Evolutionary conservation across 192 early-diverging fungal genomes (phyloP), one percentile per base, ranked within the genome.

Genomic region (Coemansia sp.): DNA sequence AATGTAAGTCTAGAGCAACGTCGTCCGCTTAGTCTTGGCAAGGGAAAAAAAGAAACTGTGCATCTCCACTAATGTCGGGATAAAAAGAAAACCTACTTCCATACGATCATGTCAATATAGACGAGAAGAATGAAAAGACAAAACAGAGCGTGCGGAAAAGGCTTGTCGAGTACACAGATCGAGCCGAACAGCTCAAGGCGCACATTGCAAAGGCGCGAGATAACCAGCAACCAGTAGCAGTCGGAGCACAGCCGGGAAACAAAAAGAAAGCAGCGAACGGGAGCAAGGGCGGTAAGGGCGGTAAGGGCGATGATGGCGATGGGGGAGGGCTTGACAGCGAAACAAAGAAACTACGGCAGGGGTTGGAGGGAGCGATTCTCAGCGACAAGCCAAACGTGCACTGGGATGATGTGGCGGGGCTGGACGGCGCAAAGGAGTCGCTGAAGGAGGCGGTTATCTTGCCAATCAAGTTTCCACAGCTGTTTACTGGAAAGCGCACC

Each of bases 401-500:
- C 61, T 99, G 97, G 97, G 90, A 93, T 7, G 97, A 99, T 75
- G 93, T 99, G 23, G 97, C 97, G 16, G 97, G 96, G 43, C 77
- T 99, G 77, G 95, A 98, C 55, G 89, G 85, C 6, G 95, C 95
- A 39, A 99, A 98, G 81, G 95, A 96, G 74, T 91, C 95, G 21
- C 83, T 99, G 39, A 97, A 99, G 78, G 96, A 99, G 82, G 97
- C 97, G 4, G 97, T 99, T 12, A 99, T 99, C 73, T 78, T 99
- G 59, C 97, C 97, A 5, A 95, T 98, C 61, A 95, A 94, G 74
- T 98, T 98, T 68, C 97, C 97, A 30, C 94, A 98, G 65, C 80
- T 98, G 60, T 99, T 99, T 36, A 95, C 93, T 39, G 95, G 88
- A 68, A 97, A 98, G 66, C 88, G 97, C 57, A 92, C 89, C 64